Evolutionary conservation across 2,329 filamentous ascomycete genomes (phyloP).

Genomic region (Colletotrichum sp.): DNA sequence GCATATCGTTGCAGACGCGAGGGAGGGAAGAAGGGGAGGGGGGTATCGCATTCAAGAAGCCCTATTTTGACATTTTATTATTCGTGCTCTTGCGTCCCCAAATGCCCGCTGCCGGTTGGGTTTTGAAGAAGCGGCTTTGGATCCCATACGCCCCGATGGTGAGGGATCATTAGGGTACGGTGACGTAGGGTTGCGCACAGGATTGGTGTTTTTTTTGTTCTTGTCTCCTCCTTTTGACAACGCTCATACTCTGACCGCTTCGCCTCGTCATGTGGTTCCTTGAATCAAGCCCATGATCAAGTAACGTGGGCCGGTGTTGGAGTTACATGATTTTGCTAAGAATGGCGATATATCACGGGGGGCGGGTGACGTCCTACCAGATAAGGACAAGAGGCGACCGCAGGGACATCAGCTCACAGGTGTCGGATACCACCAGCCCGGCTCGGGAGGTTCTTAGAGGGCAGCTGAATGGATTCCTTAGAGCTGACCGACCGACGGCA

Average conservation of each 20-base stretch:
- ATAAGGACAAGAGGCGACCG: background rate
- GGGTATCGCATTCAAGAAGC: slow-evolving; percentile 1
- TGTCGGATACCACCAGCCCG: background rate
- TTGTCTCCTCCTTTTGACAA: background rate
- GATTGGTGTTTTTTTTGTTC: background rate
- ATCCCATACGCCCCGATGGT: background rate
- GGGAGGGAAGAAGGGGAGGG: background rate
- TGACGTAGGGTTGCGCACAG: slow-evolving; percentile 20
- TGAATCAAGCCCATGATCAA: background rate
- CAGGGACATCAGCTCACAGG: background rate
- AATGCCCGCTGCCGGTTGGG: slow-evolving; percentile 2
- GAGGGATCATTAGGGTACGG: slow-evolving; percentile 14
- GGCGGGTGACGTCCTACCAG: background rate
- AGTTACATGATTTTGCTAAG: background rate
- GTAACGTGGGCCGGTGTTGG: background rate
- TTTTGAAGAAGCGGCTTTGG: background rate
- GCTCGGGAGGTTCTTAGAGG: background rate
- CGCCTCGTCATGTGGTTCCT: background rate
- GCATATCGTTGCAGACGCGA: slow-evolving; percentile 20
- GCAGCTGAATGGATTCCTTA: background rate
- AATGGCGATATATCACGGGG: background rate
- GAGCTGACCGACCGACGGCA: background rate
- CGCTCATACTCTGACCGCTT: background rate
- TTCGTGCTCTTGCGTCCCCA: background rate
- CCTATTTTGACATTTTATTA: slow-evolving; percentile 7